A percentile compares a stretch with the other conserved stretches of the same genome.
These are phyloP conservation scores for Coemansia sp. DNA, from an alignment of 192 early-diverging fungal species.

Conservation along the genomic window DNA sequence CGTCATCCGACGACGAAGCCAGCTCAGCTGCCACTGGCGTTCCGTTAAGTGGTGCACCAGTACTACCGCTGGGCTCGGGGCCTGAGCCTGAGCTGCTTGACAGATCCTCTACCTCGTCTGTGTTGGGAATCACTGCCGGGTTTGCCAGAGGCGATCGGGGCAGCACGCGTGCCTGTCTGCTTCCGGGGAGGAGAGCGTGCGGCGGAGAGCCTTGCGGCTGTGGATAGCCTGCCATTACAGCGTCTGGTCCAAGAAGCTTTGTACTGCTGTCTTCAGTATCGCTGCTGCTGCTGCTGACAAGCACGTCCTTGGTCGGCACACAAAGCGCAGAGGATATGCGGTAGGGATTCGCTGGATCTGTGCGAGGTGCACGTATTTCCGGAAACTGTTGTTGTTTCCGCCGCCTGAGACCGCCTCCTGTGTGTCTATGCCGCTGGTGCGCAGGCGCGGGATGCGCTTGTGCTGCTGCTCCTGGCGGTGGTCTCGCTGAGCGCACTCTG, in stretches of 20 bases:
- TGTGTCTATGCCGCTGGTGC: neutral
- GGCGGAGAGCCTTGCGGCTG: constrained; percentile 1
- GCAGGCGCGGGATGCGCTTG: neutral
- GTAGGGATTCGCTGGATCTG: neutral
- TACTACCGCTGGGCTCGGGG: neutral
- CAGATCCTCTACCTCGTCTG: neutral
- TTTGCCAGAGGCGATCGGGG: constrained; percentile 52
- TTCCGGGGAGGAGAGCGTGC: constrained; percentile 1
- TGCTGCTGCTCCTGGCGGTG: constrained; percentile 15
- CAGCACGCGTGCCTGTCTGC: constrained; percentile 24
- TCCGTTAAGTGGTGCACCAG: neutral
- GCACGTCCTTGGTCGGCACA: constrained; percentile 4
- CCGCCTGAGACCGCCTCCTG: neutral
- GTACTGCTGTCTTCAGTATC: neutral
- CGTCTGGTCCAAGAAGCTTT: neutral
- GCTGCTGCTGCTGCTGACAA: neutral
- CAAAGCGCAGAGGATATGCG: constrained; percentile 29
- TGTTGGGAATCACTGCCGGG: constrained; percentile 14
- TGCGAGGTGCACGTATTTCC: neutral
- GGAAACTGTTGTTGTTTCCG: neutral
- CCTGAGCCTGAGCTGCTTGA: neutral
- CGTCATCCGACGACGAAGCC: constrained; percentile 30
- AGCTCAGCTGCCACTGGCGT: constrained; percentile 3
- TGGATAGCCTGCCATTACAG: neutral
- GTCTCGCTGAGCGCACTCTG: constrained; percentile 18